These are phyloP conservation scores for Dinochytrium kinnereticum DNA, from an alignment of 371 early-diverging fungal genomes.

Conservation along the genomic window DNA sequence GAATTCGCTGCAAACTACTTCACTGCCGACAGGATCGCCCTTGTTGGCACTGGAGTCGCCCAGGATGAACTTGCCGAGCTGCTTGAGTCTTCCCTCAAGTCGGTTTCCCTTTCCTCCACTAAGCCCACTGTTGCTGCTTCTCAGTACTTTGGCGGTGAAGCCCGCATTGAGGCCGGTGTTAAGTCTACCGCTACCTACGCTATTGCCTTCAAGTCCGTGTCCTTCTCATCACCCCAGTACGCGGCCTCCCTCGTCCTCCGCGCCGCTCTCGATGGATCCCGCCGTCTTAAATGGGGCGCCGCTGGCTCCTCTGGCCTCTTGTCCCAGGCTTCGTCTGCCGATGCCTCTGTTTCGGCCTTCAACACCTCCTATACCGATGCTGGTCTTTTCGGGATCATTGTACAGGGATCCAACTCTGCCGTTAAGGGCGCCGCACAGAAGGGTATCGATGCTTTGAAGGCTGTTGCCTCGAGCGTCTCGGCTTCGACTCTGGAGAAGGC, in stretches of 20 bases:
- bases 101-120: conserved; percentile 42
- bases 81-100: conserved; percentile 63
- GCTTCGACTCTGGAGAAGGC: conserved; percentile 78
- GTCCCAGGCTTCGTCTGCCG: conserved; percentile 67
- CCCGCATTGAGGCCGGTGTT: conserved; percentile 68
- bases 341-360: conserved; percentile 72
- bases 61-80: conserved; percentile 69
- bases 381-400: conserved; percentile 87
- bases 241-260: conserved; percentile 80
- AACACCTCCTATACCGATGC: conserved; percentile 90
- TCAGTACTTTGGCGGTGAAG: conserved; percentile 81
- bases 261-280: conserved; percentile 79
- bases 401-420: conserved; percentile 60
- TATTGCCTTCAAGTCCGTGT: conserved; percentile 80
- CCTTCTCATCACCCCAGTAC: conserved; percentile 67
- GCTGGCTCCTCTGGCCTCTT: conserved; percentile 72
- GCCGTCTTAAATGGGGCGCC: conserved; percentile 73
- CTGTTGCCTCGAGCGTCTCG: conserved; percentile 65
- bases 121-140: conserved; percentile 55
- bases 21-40: conserved; percentile 73
- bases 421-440: conserved; percentile 68
- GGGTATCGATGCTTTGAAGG: conserved; percentile 73
- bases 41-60: conserved; percentile 87
- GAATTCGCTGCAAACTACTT: conserved; percentile 75
- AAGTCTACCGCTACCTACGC: conserved; percentile 66